phyloP scores from a whole-genome alignment of 129 eudicot genomes.

The Apium graveolens region DNA sequence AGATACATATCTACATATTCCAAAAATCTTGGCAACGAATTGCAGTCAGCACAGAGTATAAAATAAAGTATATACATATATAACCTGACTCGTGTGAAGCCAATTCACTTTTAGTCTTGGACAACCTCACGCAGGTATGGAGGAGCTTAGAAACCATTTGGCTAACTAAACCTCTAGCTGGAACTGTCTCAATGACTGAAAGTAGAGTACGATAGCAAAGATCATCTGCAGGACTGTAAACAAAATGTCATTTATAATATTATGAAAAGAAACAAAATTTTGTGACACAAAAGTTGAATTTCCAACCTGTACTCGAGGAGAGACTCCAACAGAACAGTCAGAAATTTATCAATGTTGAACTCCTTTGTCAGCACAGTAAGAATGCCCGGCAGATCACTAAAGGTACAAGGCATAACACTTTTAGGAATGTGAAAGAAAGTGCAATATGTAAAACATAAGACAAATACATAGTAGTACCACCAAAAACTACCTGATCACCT shows the following conservation, averaged over 20 bases:
- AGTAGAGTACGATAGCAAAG: slow-evolving; percentile 36
- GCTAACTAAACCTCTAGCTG: slow-evolving; percentile 35
- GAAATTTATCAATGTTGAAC: slow-evolving; percentile 74
- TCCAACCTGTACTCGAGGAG: slow-evolving; percentile 58
- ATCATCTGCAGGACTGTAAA: slow-evolving; percentile 50
- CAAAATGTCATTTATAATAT: background rate
- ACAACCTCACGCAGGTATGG: slow-evolving; percentile 33
- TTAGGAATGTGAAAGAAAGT: background rate
- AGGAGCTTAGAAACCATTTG: slow-evolving; percentile 54
- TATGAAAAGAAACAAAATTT: background rate
- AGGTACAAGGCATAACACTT: slow-evolving; percentile 9
- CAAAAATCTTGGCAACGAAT: slow-evolving; percentile 4
- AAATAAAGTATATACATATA: background rate
- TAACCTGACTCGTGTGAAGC: slow-evolving; percentile 40
- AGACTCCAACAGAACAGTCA: slow-evolving; percentile 55
- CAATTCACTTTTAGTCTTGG: slow-evolving; percentile 32
- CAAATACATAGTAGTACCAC: background rate
- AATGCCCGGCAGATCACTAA: slow-evolving; percentile 59
- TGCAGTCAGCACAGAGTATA: slow-evolving; percentile 9
- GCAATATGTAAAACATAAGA: background rate
- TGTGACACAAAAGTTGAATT: background rate
- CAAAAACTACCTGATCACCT: slow-evolving; percentile 45
- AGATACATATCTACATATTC: background rate
- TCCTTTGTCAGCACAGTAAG: slow-evolving; percentile 54
- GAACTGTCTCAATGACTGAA: slow-evolving; percentile 46